Percentiles rank a stretch among this genome's conserved stretches.
These are phyloP conservation scores for Fraxinus ornus DNA, from an alignment of 305 asterid species.

Conservation along the genomic window DNA sequence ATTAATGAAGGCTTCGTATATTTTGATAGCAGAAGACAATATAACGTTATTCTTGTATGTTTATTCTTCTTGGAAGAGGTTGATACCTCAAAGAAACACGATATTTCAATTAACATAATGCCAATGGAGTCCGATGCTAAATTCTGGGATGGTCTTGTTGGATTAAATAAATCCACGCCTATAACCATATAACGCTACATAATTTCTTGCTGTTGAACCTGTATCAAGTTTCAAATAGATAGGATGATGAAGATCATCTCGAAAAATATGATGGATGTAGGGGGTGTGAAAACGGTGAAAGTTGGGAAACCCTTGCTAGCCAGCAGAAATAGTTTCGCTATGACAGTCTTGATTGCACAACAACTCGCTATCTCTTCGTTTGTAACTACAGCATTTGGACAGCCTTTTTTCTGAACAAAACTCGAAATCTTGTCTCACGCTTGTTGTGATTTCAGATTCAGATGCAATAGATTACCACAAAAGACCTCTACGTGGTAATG, in stretches of 20 bases:
- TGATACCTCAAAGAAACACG: conserved; percentile 63
- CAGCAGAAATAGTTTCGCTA: too few species aligned
- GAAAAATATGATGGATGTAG: not conserved
- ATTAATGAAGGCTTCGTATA: conserved; percentile 46
- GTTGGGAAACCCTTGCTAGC: too few species aligned
- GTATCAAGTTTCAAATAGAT: conserved; percentile 40
- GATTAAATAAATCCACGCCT: conserved; percentile 24
- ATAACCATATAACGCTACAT: conserved; percentile 39
- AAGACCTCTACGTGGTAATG: not conserved
- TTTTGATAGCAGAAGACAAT: conserved; percentile 41
- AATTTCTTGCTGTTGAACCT: conserved; percentile 43
- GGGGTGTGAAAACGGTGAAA: too few species aligned
- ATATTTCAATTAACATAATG: conserved; percentile 43
- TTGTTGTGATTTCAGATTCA: not conserved
- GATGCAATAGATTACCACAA: not conserved
- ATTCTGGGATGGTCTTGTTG: conserved; percentile 48
- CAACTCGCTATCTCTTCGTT: not conserved
- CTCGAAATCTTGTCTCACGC: not conserved
- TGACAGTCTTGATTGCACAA: too few species aligned
- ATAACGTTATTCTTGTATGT: conserved; percentile 43
- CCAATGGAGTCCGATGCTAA: conserved; percentile 48
- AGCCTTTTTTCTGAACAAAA: not conserved
- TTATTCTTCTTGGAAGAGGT: conserved; percentile 56
- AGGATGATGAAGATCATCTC: conserved; percentile 18
- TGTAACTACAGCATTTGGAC: not conserved